Base-by-base conservation (phyloP, 208 protist genomes). In the Acanthamoeba healyi region DNA sequence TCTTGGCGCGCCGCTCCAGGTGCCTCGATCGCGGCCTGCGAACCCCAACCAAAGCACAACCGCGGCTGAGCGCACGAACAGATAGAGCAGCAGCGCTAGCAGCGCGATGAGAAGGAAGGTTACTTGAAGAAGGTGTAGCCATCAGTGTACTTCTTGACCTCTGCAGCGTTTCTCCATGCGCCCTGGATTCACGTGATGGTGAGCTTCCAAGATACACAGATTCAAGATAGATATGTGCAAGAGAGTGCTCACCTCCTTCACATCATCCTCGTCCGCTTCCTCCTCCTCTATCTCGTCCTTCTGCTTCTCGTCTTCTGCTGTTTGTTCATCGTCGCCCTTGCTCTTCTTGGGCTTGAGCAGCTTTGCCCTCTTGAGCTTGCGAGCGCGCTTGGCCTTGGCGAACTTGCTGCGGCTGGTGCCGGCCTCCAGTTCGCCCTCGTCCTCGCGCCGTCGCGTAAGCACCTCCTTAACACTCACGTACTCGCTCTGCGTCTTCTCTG, bases 61-160 rank as follows among this genome's bases (percentile, higher is more conserved):
- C 5, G 54, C 7, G 54, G 7, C 3, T n/a, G 54, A 3, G 4
- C 10, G 24, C 7, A 24, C 7, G 54, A n/a, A 6, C 12, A 61
- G 22, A 17, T 61, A 61, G 54, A 7, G 54, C n/a, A n/a, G n/a
- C n/a, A n/a, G n/a, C n/a, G n/a, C 44, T 49, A 4, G 44, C 44
- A 10, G 2, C 10, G 46, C 17, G 0, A 15, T 51, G 46, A 51
- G 10, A 15, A 49, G 44, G 7, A 15, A 15, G 12, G 14, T 10
- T 51, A 51, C 46, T 15, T 51, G 14, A 14, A 6, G 74, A 84
- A 84, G 36, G 74, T 84, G 74, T 84, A 84, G 40, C 74, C 74
- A 10, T 84, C 74, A 26, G 40, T 84, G 74, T 84, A 84, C 26
- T 49, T 34, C 74, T 84, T 84, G 26, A 46, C 26, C 44, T 56